Evolutionary conservation across 2,329 filamentous ascomycete genomes (phyloP), one percentile per base, ranked within the genome.

Genomic region (Cladosporium sp.): DNA sequence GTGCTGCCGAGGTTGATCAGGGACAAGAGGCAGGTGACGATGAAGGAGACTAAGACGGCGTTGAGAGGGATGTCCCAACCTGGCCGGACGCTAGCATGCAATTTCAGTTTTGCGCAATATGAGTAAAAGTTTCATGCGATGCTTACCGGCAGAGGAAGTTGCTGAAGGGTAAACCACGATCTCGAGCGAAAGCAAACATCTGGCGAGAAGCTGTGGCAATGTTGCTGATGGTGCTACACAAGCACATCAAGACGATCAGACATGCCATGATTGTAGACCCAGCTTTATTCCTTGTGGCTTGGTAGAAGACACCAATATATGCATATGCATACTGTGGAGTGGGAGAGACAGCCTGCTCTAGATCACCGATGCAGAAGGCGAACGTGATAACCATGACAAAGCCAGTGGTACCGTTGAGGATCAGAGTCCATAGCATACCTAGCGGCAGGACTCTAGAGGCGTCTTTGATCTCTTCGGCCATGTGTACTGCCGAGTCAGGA

Each of bases 381-480:
- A 74, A 73, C 3, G 68, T 71, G 53, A 76, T 70, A n/a, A 77
- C 66, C 65, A 73, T 71, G 37, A 65, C 63, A 44, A 73, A 66
- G 2, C 69, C 68, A 13, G 71, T 62, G 6, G 69, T 57, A n/a
- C 67, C 69, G 59, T 73, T 73, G 10, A 71, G 63, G 20, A 73
- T 60, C 40, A 73, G 77, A 1, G 71, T 69, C 61, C 73, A 73
- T 37, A 78, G 70, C 72, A 77, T 77, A 8, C 74, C 74, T 34
- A 67, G 66, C 1, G 76, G 76, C 1, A 78, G 70, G 19, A 73
- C 71, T n/a, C 73, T 69, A 32, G 71, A 71, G 2, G 75, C 75
- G 49, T 77, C 71, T 51, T 66, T 64, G 42, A 71, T 54, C 44
- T 72, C 70, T 55, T 72, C 70, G 12, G 65, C 67, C 69, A 71